These are phyloP conservation scores for Hevea brasiliensis DNA, from an alignment of 345 rosid genomes.

Conservation along the genomic window DNA sequence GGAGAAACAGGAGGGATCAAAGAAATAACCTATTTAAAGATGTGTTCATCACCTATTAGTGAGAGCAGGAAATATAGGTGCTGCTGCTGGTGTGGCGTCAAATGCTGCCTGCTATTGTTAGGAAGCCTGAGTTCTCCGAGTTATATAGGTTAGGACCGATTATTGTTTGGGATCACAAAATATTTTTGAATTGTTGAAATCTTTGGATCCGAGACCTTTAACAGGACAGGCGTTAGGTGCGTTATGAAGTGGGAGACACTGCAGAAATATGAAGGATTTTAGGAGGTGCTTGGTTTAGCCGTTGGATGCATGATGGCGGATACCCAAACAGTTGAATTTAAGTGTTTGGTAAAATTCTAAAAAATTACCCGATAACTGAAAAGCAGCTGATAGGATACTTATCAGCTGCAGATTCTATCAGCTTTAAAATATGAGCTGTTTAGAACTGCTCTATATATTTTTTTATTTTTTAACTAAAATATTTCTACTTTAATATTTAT, in stretches of 20 bases:
- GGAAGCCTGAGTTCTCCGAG: neutral
- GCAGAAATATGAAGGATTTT: neutral
- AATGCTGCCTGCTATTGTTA: neutral
- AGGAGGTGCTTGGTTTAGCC: neutral
- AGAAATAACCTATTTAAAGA: neutral
- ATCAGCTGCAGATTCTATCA: no score
- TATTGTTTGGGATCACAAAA: slow-evolving; percentile 1
- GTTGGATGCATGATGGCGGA: no score
- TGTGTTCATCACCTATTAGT: neutral
- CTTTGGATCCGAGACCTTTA: neutral
- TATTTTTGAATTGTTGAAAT: no score
- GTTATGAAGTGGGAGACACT: neutral
- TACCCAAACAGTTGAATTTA: no score
- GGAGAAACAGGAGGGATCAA: neutral
- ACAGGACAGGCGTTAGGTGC: neutral
- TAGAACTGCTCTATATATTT: no score
- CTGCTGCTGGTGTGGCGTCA: neutral
- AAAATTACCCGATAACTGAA: no score
- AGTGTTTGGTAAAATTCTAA: no score
- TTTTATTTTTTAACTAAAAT: no score
- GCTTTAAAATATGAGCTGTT: no score
- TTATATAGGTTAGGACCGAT: slow-evolving; percentile 5
- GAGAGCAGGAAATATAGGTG: neutral
- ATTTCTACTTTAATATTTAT: no score
- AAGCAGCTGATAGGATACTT: no score